phyloP scores from a whole-genome alignment of 2,329 filamentous ascomycete species.

The Grosmannia serpens region DNA sequence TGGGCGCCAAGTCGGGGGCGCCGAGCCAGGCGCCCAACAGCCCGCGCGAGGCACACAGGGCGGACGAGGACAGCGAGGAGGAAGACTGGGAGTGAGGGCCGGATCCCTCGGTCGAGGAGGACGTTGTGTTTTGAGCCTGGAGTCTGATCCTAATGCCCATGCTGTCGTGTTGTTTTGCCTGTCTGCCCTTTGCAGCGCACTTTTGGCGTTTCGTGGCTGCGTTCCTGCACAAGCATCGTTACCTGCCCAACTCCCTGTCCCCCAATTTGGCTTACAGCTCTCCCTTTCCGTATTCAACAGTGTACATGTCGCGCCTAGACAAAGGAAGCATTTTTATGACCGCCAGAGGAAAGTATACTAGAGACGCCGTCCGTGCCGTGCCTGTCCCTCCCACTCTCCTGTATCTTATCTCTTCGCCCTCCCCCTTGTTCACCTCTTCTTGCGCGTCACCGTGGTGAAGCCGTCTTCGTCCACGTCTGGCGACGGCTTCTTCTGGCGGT shows the following conservation, averaged over 20 bases:
- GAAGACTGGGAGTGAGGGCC: constrained; percentile 63
- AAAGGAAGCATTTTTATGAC: background rate
- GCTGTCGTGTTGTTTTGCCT: background rate
- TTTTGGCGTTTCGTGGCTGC: too few species aligned
- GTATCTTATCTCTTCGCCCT: background rate
- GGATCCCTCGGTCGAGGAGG: too few species aligned
- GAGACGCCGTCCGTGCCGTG: background rate
- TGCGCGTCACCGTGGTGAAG: constrained; percentile 63
- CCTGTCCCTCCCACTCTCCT: background rate
- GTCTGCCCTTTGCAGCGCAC: too few species aligned
- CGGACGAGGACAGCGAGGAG: constrained; percentile 51
- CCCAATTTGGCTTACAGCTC: too few species aligned
- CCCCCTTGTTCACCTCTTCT: constrained; percentile 38
- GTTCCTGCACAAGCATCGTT: too few species aligned
- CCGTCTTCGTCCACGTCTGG: constrained; percentile 73
- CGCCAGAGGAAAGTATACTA: background rate
- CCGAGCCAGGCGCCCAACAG: constrained; percentile 66
- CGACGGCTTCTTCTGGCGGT: constrained; percentile 49
- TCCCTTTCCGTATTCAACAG: background rate
- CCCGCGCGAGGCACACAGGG: constrained; percentile 44
- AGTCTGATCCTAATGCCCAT: background rate
- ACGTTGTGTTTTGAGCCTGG: too few species aligned
- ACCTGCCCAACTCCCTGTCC: too few species aligned
- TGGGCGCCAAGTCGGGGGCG: constrained; percentile 64
- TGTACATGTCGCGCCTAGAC: background rate